Percentiles rank a stretch among this genome's conserved stretches.
Evolutionary conservation across 768 basidiomycete genomes (phyloP).

Genomic region (Agrocybe praecox): DNA sequence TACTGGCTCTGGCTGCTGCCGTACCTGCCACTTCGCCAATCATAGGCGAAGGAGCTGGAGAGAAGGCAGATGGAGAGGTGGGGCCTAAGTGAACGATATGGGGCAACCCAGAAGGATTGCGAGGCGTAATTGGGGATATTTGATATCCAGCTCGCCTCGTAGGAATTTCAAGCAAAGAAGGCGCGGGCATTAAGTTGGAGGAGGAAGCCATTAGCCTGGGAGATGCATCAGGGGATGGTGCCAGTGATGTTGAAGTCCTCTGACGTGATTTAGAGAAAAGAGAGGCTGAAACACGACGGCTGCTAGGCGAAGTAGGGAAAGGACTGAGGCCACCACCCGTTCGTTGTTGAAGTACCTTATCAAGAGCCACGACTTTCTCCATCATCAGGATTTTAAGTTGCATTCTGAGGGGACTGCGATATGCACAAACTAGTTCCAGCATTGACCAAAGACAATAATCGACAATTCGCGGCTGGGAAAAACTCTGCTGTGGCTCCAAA

Average conservation of each 20-base stretch:
- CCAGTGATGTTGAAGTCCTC: slow-evolving; percentile 36
- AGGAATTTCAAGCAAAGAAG: slow-evolving; percentile 35
- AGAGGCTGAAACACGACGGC: slow-evolving; percentile 49
- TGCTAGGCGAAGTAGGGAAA: slow-evolving; percentile 26
- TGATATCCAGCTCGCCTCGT: slow-evolving; percentile 31
- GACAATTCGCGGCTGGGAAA: slow-evolving; percentile 53
- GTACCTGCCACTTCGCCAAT: slow-evolving; percentile 15
- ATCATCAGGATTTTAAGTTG: slow-evolving; percentile 69
- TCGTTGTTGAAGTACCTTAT: slow-evolving; percentile 48
- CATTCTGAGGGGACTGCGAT: slow-evolving; percentile 61
- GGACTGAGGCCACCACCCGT: slow-evolving; percentile 17
- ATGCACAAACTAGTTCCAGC: slow-evolving; percentile 64
- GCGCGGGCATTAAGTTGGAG: slow-evolving; percentile 24
- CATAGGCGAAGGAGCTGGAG: slow-evolving; percentile 30
- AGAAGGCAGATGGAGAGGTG: slow-evolving; percentile 38
- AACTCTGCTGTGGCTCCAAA: slow-evolving; percentile 13
- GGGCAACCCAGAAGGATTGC: slow-evolving; percentile 36
- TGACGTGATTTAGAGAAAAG: slow-evolving; percentile 60
- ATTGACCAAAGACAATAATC: slow-evolving; percentile 79
- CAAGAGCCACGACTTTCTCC: slow-evolving; percentile 60
- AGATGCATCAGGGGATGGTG: slow-evolving; percentile 50
- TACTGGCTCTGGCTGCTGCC: slow-evolving; percentile 10
- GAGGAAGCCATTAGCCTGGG: slow-evolving; percentile 38
- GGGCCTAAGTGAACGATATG: slow-evolving; percentile 66
- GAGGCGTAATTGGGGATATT: slow-evolving; percentile 28